phyloP scores from a whole-genome alignment of 176 grass and related monocot genomes.

The Eleusine coracana region DNA sequence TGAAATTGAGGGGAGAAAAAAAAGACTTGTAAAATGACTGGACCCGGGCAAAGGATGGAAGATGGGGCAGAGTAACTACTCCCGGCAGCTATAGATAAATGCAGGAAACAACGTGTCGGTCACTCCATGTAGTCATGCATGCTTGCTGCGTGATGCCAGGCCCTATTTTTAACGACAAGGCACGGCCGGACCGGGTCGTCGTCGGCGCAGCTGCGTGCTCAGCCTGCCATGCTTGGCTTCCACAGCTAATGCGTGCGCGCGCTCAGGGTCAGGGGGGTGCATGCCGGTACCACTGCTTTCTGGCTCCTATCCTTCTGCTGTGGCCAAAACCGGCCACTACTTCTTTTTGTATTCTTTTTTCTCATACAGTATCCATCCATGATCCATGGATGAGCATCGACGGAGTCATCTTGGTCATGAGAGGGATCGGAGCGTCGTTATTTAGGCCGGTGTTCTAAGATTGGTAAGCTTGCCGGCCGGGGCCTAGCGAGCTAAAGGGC shows the following conservation, averaged over 20 bases:
- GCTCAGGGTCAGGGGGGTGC: neutral
- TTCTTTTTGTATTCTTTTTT: neutral
- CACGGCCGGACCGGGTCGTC: neutral
- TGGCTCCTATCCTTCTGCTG: conserved; percentile 34
- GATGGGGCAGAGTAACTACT: neutral
- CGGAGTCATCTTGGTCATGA: too few species aligned
- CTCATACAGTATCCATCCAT: too few species aligned
- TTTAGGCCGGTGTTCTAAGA: neutral
- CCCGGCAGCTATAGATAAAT: neutral
- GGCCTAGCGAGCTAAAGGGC: neutral
- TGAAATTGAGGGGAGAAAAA: neutral
- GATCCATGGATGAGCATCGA: too few species aligned
- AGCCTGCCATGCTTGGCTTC: neutral
- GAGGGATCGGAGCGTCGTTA: neutral
- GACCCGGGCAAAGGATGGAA: neutral
- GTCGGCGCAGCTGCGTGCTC: neutral
- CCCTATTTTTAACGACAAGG: conserved; percentile 27
- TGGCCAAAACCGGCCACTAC: conserved; percentile 25
- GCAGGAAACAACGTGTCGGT: conserved; percentile 29
- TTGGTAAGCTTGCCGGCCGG: neutral
- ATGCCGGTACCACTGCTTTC: conserved; percentile 35
- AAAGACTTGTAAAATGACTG: conserved; percentile 16
- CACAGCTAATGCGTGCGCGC: conserved; percentile 20
- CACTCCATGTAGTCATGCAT: conserved; percentile 1
- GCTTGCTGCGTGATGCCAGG: neutral